Conservation (phyloP, 2,329 filamentous ascomycete genomes). For the Cordyceps cateniannulata region DNA sequence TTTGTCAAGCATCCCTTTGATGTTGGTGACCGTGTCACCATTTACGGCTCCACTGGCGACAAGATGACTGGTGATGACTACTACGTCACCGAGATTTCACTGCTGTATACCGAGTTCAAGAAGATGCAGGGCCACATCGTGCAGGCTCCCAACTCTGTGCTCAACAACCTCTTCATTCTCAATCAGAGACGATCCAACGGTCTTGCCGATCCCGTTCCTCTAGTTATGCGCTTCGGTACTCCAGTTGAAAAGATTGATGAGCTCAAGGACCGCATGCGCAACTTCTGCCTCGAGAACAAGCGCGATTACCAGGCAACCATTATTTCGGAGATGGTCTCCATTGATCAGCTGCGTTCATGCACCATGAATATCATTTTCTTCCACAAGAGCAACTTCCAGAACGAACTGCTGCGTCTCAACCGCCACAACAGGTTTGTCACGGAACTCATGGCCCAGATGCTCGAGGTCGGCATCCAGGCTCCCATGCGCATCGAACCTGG, state of each 20-base stretch:
- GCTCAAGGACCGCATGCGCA: conserved; percentile 71
- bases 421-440: conserved; percentile 93
- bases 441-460: conserved; percentile 80
- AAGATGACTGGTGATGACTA: conserved; percentile 79
- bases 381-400: conserved; percentile 96
- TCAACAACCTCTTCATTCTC: conserved; percentile 90
- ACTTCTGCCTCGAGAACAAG: conserved; percentile 79
- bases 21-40: conserved; percentile 84
- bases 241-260: conserved; percentile 74
- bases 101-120: conserved; percentile 96
- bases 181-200: conserved; percentile 89
- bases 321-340: conserved; percentile 72
- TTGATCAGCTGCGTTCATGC: conserved; percentile 78
- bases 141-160: conserved; percentile 87
- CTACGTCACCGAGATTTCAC: conserved; percentile 88
- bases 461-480: conserved; percentile 77
- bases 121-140: conserved; percentile 97
- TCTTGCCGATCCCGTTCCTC: conserved; percentile 76
- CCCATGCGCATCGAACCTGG: conserved; percentile 57
- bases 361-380: conserved; percentile 93
- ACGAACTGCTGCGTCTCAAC: conserved; percentile 82
- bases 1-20: conserved; percentile 98
- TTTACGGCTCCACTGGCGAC: conserved; percentile 87
- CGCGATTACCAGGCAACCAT: conserved; percentile 84
- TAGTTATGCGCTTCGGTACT: conserved; percentile 85